Evolutionary conservation across 2,329 filamentous ascomycete species (phyloP), one percentile per base, ranked within the genome.

Genomic region (Metarhizium brunneum): DNA sequence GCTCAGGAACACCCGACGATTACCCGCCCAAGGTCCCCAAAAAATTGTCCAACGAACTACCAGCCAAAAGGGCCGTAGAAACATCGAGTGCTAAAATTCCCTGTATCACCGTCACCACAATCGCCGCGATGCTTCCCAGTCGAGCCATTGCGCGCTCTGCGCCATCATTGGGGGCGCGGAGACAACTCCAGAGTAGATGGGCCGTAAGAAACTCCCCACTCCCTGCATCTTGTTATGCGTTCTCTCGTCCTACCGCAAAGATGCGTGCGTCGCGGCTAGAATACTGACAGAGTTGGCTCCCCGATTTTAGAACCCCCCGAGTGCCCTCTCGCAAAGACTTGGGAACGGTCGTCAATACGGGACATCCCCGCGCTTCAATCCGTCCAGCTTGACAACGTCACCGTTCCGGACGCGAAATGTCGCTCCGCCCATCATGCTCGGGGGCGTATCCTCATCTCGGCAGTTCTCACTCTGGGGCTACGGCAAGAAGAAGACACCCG

Each of bases 41-140:
- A 71, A 71, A 70, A 67, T 58, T 62, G 56, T 60, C 61, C 50
- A 36, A 50, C 55, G 18, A 40, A 16, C 20, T 13, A 35, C 42
- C 20, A 52, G 45, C 54, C 25, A 3, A 52, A 30, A 32, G 30
- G 4, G 10, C 18, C 25, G 18, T 6, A 5, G 25, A n/a, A 48
- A 29, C 3, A 48, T 48, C 45, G 45, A 20, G 45, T 18, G 1
- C 42, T 20, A 6, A 13, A 48, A 14, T 48, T 30, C 20, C 45
- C 45, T 7, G 7, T 29, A 48, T 20, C 7, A 20, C 45, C 25
- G n/a, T 48, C 45, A 48, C 13, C 45, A 11, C 43, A 25, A 29
- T 25, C 45, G 64, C 60, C 67, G 69, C 61, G 57, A 76, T 76
- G 74, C 69, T 76, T 64, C 72, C 73, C 56, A 75, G 73, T 59